Base-by-base conservation (phyloP, 2,329 filamentous ascomycete genomes). In the Colletotrichum sidae region DNA sequence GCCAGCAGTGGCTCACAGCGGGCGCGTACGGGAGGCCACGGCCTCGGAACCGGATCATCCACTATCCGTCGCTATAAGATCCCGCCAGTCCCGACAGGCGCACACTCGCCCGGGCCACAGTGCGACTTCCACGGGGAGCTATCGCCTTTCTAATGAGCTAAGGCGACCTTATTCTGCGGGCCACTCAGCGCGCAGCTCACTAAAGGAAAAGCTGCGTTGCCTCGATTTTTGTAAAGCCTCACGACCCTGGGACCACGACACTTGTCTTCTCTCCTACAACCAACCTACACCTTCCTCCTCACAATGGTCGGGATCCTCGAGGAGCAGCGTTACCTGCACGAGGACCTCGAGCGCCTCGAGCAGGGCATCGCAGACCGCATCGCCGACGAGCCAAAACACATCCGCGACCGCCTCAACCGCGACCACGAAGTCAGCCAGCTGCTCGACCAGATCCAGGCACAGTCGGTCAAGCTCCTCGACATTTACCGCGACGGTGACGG, bases 331-430 rank as follows among this genome's bases (percentile, higher is more conserved):
- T 94, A 93, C 74, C 88, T 97, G 72, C 94, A 97, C 73, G 96
- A 99, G 87, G 96, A 99, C 80, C 83, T 99, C 55, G 96, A 99
- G 85, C 90, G 96, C 69, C 87, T 99, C 65, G 96, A 99, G 80
- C 93, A 97, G 78, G 96, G 92, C 58, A 91, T 97, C 73, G 91
- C 93, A 59, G 94, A 98, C 80, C 92, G 94, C 73, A 88, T 96
- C 67, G 86, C 89, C 68, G 93, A 97, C 70, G 94, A 98, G 69
- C 94, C 95, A 50, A 92, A 91, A 79, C 92, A 95, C 92, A 92
- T 96, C 69, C 92, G 96, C 73, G 93, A 97, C 75, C 88, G 93
- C 69, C 83, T 99, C 12, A 92, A 93, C 74, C 89, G 94, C 73
- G 95, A 99, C 74, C 96, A 99, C 79, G 93, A 98, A 78, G 89